Evolutionary conservation across 2,329 filamentous ascomycete genomes (phyloP).

Genomic region (Monosporascus sp.): DNA sequence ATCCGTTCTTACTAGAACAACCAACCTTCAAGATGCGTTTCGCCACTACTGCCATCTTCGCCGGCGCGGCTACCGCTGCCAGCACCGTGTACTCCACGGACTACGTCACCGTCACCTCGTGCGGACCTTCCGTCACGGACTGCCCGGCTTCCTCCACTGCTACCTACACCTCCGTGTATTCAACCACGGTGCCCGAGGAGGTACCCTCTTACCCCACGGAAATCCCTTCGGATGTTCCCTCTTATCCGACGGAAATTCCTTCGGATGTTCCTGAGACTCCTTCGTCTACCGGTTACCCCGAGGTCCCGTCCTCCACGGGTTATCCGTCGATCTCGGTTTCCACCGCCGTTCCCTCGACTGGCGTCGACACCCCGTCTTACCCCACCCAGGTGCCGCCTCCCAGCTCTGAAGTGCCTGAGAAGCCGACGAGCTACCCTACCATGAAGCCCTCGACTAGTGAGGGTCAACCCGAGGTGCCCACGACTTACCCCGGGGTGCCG

Average conservation of each 20-base stretch:
- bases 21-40: slow-evolving; percentile 57
- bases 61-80: slow-evolving; percentile 37
- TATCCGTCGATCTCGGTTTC: slow-evolving; percentile 28
- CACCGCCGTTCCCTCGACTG: slow-evolving; percentile 32
- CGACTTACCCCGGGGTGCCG: slow-evolving; percentile 35
- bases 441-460: neutral
- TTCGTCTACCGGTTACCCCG: neutral
- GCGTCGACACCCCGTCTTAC: slow-evolving; percentile 2
- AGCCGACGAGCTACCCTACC: slow-evolving; percentile 42
- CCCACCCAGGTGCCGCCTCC: no score
- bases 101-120: slow-evolving; percentile 57
- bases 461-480: slow-evolving; percentile 8
- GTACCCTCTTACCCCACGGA: slow-evolving; percentile 7
- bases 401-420: neutral
- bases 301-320: slow-evolving; percentile 4
- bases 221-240: slow-evolving; percentile 3
- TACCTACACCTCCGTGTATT: slow-evolving; percentile 38
- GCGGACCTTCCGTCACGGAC: slow-evolving; percentile 55
- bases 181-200: slow-evolving; percentile 23
- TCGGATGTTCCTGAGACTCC: neutral
- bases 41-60: slow-evolving; percentile 47
- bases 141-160: slow-evolving; percentile 45
- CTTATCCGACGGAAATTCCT: neutral
- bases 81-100: slow-evolving; percentile 53
- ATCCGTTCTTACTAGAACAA: slow-evolving; percentile 26